Evolutionary conservation across 2,329 filamentous ascomycete species (phyloP).

Genomic region (Calonectria naviculata): DNA sequence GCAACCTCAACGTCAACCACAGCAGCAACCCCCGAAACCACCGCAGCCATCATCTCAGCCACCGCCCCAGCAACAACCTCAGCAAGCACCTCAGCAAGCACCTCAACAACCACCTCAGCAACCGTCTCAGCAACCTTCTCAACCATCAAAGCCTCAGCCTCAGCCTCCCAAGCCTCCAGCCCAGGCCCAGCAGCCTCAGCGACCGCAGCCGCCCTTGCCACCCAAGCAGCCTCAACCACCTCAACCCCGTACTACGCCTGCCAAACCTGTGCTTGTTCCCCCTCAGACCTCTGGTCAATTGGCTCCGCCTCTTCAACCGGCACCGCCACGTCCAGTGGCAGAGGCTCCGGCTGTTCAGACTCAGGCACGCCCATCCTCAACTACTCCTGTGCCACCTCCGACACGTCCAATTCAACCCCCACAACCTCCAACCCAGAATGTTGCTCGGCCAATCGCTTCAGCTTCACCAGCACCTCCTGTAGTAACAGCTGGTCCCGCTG

Average conservation of each 20-base stretch:
- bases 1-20: constrained; percentile 25
- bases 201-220: constrained; percentile 19
- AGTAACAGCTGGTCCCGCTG: constrained; percentile 30
- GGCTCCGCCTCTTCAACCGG: constrained; percentile 49
- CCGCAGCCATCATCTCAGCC: constrained; percentile 31
- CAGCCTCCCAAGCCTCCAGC: constrained; percentile 7
- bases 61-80: constrained; percentile 33
- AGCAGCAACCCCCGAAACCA: constrained; percentile 31
- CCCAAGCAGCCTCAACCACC: constrained; percentile 6
- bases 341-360: constrained; percentile 31
- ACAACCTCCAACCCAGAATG: constrained; percentile 38
- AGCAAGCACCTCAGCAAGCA: constrained; percentile 30
- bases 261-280: constrained; percentile 46
- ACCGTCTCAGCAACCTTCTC: constrained; percentile 24
- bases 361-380: constrained; percentile 44
- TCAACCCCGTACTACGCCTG: constrained; percentile 36
- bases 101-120: constrained; percentile 15
- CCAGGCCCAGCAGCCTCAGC: constrained; percentile 30
- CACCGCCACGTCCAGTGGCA: constrained; percentile 40
- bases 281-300: constrained; percentile 50
- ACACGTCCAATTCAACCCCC: constrained; percentile 46
- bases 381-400: constrained; percentile 49
- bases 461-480: constrained; percentile 43
- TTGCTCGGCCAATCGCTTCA: constrained; percentile 46
- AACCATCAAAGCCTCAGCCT: constrained; percentile 14